phyloP scores from a whole-genome alignment of 306 rosid genomes.

The Ziziphus jujuba region DNA sequence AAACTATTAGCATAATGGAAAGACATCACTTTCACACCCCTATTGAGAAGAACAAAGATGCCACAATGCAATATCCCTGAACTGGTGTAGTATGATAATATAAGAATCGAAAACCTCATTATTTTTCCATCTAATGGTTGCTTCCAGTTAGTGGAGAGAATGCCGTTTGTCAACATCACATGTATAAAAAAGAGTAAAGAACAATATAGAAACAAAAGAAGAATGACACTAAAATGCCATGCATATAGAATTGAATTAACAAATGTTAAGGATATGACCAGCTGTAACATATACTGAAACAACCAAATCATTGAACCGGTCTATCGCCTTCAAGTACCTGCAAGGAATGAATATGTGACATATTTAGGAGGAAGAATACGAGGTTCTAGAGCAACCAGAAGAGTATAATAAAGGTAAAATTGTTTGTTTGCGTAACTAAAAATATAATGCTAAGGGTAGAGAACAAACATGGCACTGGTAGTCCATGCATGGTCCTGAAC shows the following conservation, averaged over 20 bases:
- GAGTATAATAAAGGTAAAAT: background rate
- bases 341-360: constrained; percentile 28
- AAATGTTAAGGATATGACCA: constrained; percentile 84
- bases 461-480: constrained; percentile 89
- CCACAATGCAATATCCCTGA: background rate
- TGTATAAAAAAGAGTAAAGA: background rate
- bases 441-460: background rate
- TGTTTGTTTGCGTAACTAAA: background rate
- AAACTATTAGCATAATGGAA: background rate
- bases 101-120: background rate
- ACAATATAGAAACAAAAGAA: background rate
- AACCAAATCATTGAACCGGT: constrained; percentile 86
- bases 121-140: background rate
- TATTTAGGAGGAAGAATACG: background rate
- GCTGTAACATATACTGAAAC: constrained; percentile 96
- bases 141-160: background rate
- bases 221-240: background rate
- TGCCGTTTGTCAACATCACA: background rate
- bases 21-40: constrained; percentile 9
- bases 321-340: constrained; percentile 94
- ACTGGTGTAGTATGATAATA: background rate
- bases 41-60: background rate
- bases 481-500: constrained; percentile 99
- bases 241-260: constrained; percentile 7
- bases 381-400: constrained; percentile 3